Conservation (phyloP, 1,139 yeast species). For the Candida glucosophila region DNA sequence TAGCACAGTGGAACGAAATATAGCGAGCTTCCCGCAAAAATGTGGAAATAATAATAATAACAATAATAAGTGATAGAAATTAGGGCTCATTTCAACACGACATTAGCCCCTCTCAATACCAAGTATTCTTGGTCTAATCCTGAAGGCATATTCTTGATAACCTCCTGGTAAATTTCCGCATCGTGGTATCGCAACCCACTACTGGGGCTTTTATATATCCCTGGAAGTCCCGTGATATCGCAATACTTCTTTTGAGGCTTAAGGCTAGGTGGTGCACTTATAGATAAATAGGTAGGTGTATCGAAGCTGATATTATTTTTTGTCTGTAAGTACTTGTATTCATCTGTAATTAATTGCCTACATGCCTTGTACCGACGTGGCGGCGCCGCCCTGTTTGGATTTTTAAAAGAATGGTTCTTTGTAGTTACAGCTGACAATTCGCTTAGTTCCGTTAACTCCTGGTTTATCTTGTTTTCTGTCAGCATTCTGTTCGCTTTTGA, state of each 20-base stretch:
- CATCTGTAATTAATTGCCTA: slow-evolving; percentile 72
- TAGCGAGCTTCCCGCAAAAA: not conserved
- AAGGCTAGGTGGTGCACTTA: slow-evolving; percentile 85
- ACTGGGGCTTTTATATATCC: slow-evolving; percentile 66
- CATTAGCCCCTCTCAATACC: slow-evolving; percentile 81
- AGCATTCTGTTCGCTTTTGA: too few species aligned
- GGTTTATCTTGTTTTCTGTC: too few species aligned
- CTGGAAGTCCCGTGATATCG: slow-evolving; percentile 86
- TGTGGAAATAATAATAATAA: slow-evolving; percentile 11
- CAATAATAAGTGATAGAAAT: slow-evolving; percentile 23
- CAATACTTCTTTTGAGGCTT: slow-evolving; percentile 79
- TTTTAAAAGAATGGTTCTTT: slow-evolving; percentile 46
- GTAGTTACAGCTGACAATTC: slow-evolving; percentile 36
- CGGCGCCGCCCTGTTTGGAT: slow-evolving; percentile 34
- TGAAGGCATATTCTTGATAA: slow-evolving; percentile 71
- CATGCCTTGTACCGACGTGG: slow-evolving; percentile 68
- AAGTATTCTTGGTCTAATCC: slow-evolving; percentile 93
- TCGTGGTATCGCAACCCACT: slow-evolving; percentile 75
- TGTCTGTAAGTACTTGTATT: slow-evolving; percentile 50
- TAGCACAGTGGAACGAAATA: slow-evolving; percentile 23
- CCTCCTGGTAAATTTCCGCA: slow-evolving; percentile 73
- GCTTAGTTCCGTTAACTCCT: slow-evolving; percentile 18
- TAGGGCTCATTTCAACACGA: slow-evolving; percentile 47
- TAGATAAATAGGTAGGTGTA: slow-evolving; percentile 50
- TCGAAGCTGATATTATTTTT: slow-evolving; percentile 31